A percentile compares a stretch with the other conserved stretches of the same genome.
Evolutionary conservation across 768 basidiomycete genomes (phyloP).

Genomic region (Kwoniella europaea): DNA sequence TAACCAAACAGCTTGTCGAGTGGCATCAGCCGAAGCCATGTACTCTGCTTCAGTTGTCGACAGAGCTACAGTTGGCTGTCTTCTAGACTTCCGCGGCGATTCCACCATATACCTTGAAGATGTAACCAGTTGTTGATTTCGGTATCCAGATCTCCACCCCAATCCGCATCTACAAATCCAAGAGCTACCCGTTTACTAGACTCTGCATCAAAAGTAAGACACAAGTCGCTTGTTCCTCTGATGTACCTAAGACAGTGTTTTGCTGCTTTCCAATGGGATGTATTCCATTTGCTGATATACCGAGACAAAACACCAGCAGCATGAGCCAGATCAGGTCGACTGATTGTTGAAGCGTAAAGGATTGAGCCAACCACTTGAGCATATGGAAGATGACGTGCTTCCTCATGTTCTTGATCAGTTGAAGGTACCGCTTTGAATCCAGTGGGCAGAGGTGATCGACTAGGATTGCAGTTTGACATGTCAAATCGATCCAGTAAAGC

Average conservation of each 20-base stretch:
- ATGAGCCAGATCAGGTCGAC: slow-evolving; percentile 13
- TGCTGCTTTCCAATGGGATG: slow-evolving; percentile 32
- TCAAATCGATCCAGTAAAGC: slow-evolving; percentile 20
- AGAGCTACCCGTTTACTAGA: slow-evolving; percentile 48
- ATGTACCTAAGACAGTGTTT: slow-evolving; percentile 40
- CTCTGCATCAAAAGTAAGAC: slow-evolving; percentile 24
- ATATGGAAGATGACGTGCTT: slow-evolving; percentile 13
- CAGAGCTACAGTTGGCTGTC: slow-evolving; percentile 58
- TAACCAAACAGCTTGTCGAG: slow-evolving; percentile 59
- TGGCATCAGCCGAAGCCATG: slow-evolving; percentile 58
- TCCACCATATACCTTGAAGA: slow-evolving; percentile 56
- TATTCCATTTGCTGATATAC: slow-evolving; percentile 24
- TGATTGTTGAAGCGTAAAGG: slow-evolving; percentile 22
- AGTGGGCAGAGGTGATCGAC: neutral
- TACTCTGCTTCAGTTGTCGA: slow-evolving; percentile 63
- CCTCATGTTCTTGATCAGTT: slow-evolving; percentile 1
- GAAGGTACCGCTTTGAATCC: slow-evolving; percentile 6
- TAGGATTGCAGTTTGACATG: slow-evolving; percentile 16
- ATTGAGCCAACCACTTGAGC: slow-evolving; percentile 23
- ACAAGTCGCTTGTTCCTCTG: slow-evolving; percentile 28
- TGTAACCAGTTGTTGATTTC: slow-evolving; percentile 59
- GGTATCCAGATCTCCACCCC: slow-evolving; percentile 48
- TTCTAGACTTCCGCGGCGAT: slow-evolving; percentile 58
- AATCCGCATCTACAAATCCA: slow-evolving; percentile 54
- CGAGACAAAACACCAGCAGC: slow-evolving; percentile 17